phyloP scores from a whole-genome alignment of 2,329 filamentous ascomycete genomes.

The Cladosporium sphaerospermum region DNA sequence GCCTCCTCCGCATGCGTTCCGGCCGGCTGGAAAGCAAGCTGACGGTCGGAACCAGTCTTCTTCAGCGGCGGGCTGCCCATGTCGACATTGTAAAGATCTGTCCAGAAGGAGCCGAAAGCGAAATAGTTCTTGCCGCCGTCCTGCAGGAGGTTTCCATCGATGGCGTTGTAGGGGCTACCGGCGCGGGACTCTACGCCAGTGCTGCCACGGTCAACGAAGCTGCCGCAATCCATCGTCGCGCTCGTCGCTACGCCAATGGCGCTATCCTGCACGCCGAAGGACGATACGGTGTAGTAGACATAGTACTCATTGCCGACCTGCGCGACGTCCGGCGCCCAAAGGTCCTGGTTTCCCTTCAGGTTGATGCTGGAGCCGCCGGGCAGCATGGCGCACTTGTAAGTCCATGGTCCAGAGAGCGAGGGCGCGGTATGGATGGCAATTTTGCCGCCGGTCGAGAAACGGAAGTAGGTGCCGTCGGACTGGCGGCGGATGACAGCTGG shows the following conservation, averaged over 20 bases:
- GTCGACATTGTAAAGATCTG: conserved; percentile 54
- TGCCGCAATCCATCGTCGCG: conserved; percentile 45
- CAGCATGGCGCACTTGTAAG: conserved; percentile 41
- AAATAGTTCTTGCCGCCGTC: conserved; percentile 43
- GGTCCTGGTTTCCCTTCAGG: conserved; percentile 43
- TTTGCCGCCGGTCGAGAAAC: conserved; percentile 45
- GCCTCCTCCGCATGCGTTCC: conserved; percentile 52
- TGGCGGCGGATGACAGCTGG: conserved; percentile 43
- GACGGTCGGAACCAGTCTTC: conserved; percentile 32
- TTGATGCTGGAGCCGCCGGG: conserved; percentile 35
- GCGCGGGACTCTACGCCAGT: conserved; percentile 44
- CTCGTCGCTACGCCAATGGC: conserved; percentile 55
- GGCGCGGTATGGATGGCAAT: conserved; percentile 46
- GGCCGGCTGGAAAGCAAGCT: conserved; percentile 49
- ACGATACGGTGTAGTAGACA: conserved; percentile 60
- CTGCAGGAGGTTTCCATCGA: conserved; percentile 46
- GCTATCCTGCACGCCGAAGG: conserved; percentile 55
- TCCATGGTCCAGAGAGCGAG: conserved; percentile 47
- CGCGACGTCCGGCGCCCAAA: conserved; percentile 58
- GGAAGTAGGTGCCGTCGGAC: conserved; percentile 46
- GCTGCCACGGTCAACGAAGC: conserved; percentile 57
- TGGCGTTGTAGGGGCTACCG: conserved; percentile 42
- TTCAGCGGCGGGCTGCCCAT: conserved; percentile 35
- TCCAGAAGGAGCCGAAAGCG: conserved; percentile 65
- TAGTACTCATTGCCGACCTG: conserved; percentile 55